A percentile compares a stretch with the other conserved stretches of the same genome.
Conservation (phyloP, 306 rosid genomes). For the Sechiopsis laciniata region DNA sequence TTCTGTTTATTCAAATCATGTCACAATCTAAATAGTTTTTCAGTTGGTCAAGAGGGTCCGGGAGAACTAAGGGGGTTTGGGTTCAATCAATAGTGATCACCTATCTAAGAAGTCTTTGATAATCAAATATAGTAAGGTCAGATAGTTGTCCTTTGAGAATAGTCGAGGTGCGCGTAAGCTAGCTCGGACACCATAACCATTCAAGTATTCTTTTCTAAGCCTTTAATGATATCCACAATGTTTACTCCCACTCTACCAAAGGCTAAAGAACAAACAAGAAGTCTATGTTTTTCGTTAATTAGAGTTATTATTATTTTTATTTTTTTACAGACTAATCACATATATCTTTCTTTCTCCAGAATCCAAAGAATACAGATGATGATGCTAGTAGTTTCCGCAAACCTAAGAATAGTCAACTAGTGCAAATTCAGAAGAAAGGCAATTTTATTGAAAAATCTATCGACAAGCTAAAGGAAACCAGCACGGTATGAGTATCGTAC, state of each 20-base stretch:
- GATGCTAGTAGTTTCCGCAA: conserved; percentile 33
- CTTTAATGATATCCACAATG: background rate
- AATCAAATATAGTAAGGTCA: too few species aligned
- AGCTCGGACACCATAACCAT: background rate
- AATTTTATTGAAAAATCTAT: conserved; percentile 59
- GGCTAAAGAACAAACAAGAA: background rate
- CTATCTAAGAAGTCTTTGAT: too few species aligned
- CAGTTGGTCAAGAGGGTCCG: too few species aligned
- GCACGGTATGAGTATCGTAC: conserved; percentile 48
- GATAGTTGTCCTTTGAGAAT: too few species aligned
- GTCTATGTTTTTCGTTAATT: conserved; percentile 5
- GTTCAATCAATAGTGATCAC: too few species aligned
- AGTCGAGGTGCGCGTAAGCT: too few species aligned
- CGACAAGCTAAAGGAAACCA: conserved; percentile 69
- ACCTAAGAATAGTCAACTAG: conserved; percentile 39
- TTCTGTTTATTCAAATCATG: background rate
- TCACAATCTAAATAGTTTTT: background rate
- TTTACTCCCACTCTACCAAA: background rate
- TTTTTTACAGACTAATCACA: background rate
- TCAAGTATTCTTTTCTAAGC: background rate
- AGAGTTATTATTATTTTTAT: background rate
- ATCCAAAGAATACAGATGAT: conserved; percentile 41
- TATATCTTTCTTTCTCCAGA: conserved; percentile 32
- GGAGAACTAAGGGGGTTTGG: too few species aligned
- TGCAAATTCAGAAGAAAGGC: conserved; percentile 56